Base-by-base conservation (phyloP, 75 land plant genomes). In the Chamaecyparis obtusa region DNA sequence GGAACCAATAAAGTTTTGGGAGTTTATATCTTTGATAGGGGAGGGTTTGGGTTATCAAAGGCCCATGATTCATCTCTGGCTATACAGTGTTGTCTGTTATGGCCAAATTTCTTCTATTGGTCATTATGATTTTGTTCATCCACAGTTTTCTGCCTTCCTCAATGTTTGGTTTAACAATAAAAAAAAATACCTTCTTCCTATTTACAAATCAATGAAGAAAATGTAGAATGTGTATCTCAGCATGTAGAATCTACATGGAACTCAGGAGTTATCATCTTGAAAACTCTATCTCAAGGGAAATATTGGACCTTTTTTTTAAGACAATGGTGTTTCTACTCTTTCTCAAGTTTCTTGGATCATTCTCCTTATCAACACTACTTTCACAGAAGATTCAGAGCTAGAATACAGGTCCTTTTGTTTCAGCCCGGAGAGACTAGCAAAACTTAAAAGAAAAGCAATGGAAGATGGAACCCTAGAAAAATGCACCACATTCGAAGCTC, bases 401-500 rank as follows among this genome's bases (percentile, higher is more conserved):
- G 88, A 87, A 51, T 88, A 93, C 90, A 86, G 82, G 24, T 91
- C 94, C 88, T 93, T 95, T 87, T 76, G 74, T 51, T 94, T 98
- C 84, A 85, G 83, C 71, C 90, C 93, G 0, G 91, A 91, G 0
- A 88, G 88, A 84, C 91, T 98, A 4, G 91, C 89, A 0, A 41
- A 51, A 3, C 90, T 98, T 72, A 98, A 93, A 86, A 79, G 41
- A 44, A 86, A 35, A 41, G 94, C 94, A 74, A 86, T 91, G 89
- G 94, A 87, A 41, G 98, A 95, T 39, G 93, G 91, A 37, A 81
- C 36, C n/a, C 83, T 95, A 16, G n/a, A 11, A 16, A 93, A 89
- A 60, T 97, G 95, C 85, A 94, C 95, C 7, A 94, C 96, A 0
- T 98, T 98, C 78, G 99, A 96, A 79, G 99, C 93, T 13, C 91